Percentiles rank a stretch among this genome's conserved stretches.
Conservation (phyloP, 768 basidiomycete species). For the Leccinum obscurum region DNA sequence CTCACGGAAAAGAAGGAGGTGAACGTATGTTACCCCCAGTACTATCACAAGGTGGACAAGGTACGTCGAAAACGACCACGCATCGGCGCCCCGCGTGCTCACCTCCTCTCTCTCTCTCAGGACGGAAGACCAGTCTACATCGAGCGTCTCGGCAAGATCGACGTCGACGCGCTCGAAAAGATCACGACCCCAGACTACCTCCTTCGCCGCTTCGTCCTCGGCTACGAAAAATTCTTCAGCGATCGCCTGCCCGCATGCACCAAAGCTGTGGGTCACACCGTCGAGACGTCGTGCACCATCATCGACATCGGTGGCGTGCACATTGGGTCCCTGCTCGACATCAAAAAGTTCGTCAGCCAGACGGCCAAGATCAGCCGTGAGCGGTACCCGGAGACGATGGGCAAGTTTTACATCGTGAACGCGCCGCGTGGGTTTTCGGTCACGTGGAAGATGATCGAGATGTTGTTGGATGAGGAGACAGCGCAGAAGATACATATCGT, state of each 20-base stretch:
- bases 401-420: constrained; percentile 99
- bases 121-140: constrained; percentile 96
- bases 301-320: constrained; percentile 79
- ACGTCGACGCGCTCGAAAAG: constrained; percentile 79
- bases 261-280: constrained; percentile 70
- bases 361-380: constrained; percentile 84
- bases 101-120: constrained; percentile 38
- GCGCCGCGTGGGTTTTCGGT: constrained; percentile 90
- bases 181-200: constrained; percentile 86
- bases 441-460: constrained; percentile 87
- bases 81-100: neutral
- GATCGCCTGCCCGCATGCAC: constrained; percentile 83
- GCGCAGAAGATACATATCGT: constrained; percentile 93
- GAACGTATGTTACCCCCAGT: constrained; percentile 93
- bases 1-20: constrained; percentile 83
- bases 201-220: constrained; percentile 82
- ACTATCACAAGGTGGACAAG: constrained; percentile 94
- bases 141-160: constrained; percentile 87
- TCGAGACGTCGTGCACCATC: constrained; percentile 98
- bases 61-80: constrained; percentile 36
- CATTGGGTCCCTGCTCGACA: constrained; percentile 79
- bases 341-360: constrained; percentile 86
- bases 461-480: constrained; percentile 94
- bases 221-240: constrained; percentile 87
- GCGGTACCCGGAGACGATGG: constrained; percentile 93